Evolutionary conservation across 768 basidiomycete species (phyloP).

Genomic region (Hygrophorus pudorinus): DNA sequence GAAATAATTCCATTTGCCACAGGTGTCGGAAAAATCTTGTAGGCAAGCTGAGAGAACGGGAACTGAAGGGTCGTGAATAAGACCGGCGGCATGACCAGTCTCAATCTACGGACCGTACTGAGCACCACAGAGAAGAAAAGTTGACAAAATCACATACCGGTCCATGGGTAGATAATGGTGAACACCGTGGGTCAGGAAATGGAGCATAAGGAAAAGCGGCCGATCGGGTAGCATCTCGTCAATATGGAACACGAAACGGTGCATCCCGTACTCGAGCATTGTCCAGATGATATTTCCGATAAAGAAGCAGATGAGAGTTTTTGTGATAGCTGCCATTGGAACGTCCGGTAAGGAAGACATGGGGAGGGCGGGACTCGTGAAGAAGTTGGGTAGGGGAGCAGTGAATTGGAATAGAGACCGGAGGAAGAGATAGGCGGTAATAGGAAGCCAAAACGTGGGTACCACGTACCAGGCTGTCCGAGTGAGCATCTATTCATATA

Average conservation of each 20-base stretch:
- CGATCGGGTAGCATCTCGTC: conserved; percentile 81
- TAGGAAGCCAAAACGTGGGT: conserved; percentile 86
- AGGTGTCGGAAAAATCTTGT: conserved; percentile 70
- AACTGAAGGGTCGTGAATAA: conserved; percentile 68
- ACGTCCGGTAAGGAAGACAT: conserved; percentile 36
- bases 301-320: conserved; percentile 63
- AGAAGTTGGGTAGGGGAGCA: conserved; percentile 55
- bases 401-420: conserved; percentile 81
- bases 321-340: conserved; percentile 39
- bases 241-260: conserved; percentile 96
- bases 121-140: background rate
- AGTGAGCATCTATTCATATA: conserved; percentile 52
- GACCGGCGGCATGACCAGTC: conserved; percentile 94
- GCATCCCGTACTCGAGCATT: conserved; percentile 82
- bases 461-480: conserved; percentile 91
- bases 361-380: conserved; percentile 45
- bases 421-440: conserved; percentile 65
- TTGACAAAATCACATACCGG: conserved; percentile 37
- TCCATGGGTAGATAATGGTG: conserved; percentile 99
- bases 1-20: conserved; percentile 89
- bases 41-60: conserved; percentile 82
- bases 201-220: conserved; percentile 68
- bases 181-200: conserved; percentile 90
- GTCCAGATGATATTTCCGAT: conserved; percentile 91
- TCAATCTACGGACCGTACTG: conserved; percentile 39